phyloP scores from a whole-genome alignment of 768 basidiomycete species.

The Paxillus ammoniavirescens region DNA sequence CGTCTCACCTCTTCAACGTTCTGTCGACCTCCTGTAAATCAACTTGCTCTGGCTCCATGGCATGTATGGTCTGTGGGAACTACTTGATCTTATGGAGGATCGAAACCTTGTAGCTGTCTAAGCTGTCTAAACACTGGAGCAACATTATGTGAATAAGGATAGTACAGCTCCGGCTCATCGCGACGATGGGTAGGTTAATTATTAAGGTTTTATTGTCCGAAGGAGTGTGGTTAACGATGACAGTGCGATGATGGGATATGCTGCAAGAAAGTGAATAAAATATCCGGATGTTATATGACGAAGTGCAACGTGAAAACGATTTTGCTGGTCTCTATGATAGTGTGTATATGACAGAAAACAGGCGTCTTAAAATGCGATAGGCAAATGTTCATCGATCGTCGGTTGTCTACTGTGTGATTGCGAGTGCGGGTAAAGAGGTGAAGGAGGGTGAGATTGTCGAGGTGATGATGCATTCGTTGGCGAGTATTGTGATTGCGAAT shows the following conservation, averaged over 20 bases:
- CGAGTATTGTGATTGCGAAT: constrained; percentile 33
- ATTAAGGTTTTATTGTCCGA: constrained; percentile 5
- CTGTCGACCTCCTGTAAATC: constrained; percentile 29
- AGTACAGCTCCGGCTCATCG: neutral
- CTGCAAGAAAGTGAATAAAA: neutral
- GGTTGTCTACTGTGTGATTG: constrained; percentile 29
- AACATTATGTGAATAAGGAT: constrained; percentile 9
- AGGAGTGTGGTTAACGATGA: constrained; percentile 1
- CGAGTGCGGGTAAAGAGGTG: constrained; percentile 26
- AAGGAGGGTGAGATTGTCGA: constrained; percentile 31
- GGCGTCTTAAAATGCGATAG: constrained; percentile 15
- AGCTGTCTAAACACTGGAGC: neutral
- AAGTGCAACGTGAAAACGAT: neutral
- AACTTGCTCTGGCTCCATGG: neutral
- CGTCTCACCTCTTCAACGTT: constrained; percentile 28
- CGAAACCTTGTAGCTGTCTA: neutral
- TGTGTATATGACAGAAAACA: neutral
- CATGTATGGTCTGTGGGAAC: neutral
- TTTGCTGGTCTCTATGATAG: constrained; percentile 1
- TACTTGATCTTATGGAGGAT: neutral
- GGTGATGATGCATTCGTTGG: constrained; percentile 29
- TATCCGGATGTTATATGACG: neutral
- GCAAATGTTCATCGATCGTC: constrained; percentile 31
- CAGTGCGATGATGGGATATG: neutral
- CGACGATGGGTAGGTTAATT: neutral